Base-by-base conservation (phyloP, 176 grass and related monocot genomes). In the Puya raimondii region DNA sequence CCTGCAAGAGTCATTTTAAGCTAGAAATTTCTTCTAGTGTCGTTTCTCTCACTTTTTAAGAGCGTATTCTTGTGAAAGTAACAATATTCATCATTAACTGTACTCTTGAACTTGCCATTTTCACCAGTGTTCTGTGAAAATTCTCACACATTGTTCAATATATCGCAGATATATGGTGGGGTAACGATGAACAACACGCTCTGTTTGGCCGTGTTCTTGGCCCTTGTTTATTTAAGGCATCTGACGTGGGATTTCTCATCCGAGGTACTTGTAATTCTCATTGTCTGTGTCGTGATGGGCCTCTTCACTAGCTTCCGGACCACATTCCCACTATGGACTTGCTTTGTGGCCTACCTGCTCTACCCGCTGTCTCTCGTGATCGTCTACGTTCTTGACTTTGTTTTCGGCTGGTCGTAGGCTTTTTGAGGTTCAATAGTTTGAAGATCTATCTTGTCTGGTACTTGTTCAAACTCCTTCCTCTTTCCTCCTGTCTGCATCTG, bases 121-220 rank as follows among this genome's bases (percentile, higher is more conserved):
- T 42, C 33, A 7, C 33, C 7, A 42, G 33, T 61, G 16, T 20
- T 18, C n/a, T 61, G 16, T 61, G 56, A 21, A 61, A 61, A 16
- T 61, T 61, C 14, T 61, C 16, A 56, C 52, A 56, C 12, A 14
- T n/a, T 7, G 7, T 67, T 48, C 53, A 12, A 7, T 54, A 16
- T 20, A 9, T 3, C 64, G 68, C 81, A 99, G 94, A 80, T 99
- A 64, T 99, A 99, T 64, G 94, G 94, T 18, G 89, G 84, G 50
- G 94, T 88, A 53, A 93, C 94, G 12, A 99, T 93, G 94, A 99
- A 99, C 75, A 99, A 99, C 84, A 93, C 89, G 8, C 75, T 99
- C 47, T 99, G 94, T 42, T 53, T 96, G 72, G 88, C 84, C 3
- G 84, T 97, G 56, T 97, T 97, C 74, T 82, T 97, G 71, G 71